phyloP scores from a whole-genome alignment of 768 basidiomycete species.

The Suillus decipiens region DNA sequence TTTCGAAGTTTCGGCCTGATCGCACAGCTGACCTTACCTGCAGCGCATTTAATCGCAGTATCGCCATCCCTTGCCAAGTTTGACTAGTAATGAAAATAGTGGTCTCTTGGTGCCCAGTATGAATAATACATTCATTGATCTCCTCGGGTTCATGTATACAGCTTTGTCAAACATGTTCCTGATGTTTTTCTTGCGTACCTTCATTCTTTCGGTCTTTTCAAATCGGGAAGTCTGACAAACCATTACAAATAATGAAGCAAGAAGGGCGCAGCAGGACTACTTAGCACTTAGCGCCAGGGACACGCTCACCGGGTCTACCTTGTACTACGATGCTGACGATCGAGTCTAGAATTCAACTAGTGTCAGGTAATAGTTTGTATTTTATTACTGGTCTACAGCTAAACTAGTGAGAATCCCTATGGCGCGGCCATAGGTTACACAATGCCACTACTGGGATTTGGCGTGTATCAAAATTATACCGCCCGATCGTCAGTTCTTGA shows the following conservation, averaged over 20 bases:
- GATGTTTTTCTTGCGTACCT: background rate
- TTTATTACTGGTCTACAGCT: constrained; percentile 5
- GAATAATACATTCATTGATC: background rate
- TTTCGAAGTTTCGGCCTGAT: background rate
- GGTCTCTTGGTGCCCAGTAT: too few species aligned
- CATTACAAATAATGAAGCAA: constrained; percentile 3
- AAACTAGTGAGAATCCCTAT: constrained; percentile 5
- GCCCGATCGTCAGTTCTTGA: constrained; percentile 56
- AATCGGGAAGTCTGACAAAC: background rate
- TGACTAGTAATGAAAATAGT: background rate
- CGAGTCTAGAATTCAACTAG: constrained; percentile 33
- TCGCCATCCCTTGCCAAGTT: background rate
- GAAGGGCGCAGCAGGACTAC: too few species aligned
- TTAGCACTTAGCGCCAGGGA: background rate
- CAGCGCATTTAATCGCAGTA: background rate
- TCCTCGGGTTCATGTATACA: background rate
- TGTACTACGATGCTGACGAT: constrained; percentile 32
- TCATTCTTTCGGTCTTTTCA: background rate
- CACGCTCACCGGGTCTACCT: background rate
- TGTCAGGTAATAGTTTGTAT: constrained; percentile 35
- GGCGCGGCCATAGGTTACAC: constrained; percentile 41
- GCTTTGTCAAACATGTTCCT: background rate
- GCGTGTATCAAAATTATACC: constrained; percentile 68
- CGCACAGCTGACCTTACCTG: background rate
- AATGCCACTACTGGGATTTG: constrained; percentile 71